Percentiles rank a stretch among this genome's conserved stretches.
Evolutionary conservation across 2,329 filamentous ascomycete genomes (phyloP).

Genomic region (Penicillium sumatraense): DNA sequence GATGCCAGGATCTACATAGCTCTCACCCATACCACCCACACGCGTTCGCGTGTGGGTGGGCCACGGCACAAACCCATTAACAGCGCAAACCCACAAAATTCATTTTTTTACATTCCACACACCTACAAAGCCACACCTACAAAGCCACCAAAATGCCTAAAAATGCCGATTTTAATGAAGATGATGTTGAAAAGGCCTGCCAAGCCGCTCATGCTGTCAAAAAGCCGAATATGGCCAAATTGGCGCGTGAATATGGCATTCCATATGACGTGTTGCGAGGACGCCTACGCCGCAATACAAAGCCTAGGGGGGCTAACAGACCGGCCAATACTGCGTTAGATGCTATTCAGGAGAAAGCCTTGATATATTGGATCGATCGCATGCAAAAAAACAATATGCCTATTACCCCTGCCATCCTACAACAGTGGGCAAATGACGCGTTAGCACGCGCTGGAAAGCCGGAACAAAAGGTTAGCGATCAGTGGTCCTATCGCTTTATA

Average conservation of each 20-base stretch:
- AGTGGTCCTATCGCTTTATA: constrained; percentile 7
- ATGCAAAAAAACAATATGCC: neutral
- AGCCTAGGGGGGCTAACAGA: neutral
- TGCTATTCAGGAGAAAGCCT: neutral
- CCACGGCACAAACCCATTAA: constrained; percentile 74
- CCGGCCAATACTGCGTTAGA: neutral
- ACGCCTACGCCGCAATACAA: neutral
- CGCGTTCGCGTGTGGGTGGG: constrained; percentile 65
- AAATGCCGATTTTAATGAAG: neutral
- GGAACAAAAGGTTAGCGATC: neutral
- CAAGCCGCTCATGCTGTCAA: neutral
- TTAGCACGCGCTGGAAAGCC: neutral
- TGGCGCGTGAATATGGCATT: constrained; percentile 3
- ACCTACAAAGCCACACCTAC: no score
- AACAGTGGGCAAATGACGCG: neutral
- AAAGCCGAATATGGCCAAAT: constrained; percentile 6
- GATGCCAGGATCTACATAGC: no score
- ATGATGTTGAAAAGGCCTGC: neutral
- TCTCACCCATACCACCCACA: no score
- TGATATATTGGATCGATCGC: neutral
- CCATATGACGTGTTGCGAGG: neutral
- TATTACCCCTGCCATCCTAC: neutral
- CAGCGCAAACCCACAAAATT: constrained; percentile 33
- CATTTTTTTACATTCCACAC: no score
- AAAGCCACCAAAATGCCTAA: neutral